A percentile compares a stretch with the other conserved stretches of the same genome.
phyloP scores from a whole-genome alignment of 2,329 filamentous ascomycete species.

The Fusarium verticillioides region DNA sequence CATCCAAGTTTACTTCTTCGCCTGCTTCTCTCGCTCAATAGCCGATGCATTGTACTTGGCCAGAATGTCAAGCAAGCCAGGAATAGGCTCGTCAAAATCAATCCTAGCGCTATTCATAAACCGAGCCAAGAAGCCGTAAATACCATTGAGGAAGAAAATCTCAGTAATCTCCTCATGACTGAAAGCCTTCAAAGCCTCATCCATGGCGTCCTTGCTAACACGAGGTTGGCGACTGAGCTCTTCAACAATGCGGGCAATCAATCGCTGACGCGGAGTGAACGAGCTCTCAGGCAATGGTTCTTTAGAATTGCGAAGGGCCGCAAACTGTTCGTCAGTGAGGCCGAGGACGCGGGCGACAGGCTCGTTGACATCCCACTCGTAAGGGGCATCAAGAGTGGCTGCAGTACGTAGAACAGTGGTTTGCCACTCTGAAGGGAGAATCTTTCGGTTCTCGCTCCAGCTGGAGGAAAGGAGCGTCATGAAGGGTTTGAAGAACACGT shows the following conservation, averaged over 20 bases:
- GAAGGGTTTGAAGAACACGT: slow-evolving; percentile 11
- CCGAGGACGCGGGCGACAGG: slow-evolving; percentile 10
- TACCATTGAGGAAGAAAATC: slow-evolving; percentile 3
- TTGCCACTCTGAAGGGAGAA: slow-evolving; percentile 15
- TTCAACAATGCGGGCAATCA: slow-evolving; percentile 2
- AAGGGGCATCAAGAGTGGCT: slow-evolving; percentile 3
- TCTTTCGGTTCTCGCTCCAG: slow-evolving; percentile 12
- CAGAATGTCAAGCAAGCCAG: background rate
- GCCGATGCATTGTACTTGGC: background rate
- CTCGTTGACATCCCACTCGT: slow-evolving; percentile 20
- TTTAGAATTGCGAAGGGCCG: background rate
- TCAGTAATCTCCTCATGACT: slow-evolving; percentile 5
- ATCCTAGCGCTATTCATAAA: slow-evolving; percentile 14
- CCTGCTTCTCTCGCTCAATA: slow-evolving; percentile 1
- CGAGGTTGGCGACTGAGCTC: background rate
- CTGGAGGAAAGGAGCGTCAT: slow-evolving; percentile 10
- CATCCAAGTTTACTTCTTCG: background rate
- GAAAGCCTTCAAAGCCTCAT: background rate
- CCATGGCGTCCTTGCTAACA: background rate
- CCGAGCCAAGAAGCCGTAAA: slow-evolving; percentile 12
- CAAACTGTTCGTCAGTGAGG: slow-evolving; percentile 1
- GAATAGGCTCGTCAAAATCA: slow-evolving; percentile 17
- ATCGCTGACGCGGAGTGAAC: slow-evolving; percentile 3
- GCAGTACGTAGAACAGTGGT: slow-evolving; percentile 4
- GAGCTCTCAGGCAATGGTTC: background rate